Percentiles rank a stretch among this genome's conserved stretches.
Evolutionary conservation across 2,329 filamentous ascomycete species (phyloP).

Genomic region (Aspergillus versicolor): DNA sequence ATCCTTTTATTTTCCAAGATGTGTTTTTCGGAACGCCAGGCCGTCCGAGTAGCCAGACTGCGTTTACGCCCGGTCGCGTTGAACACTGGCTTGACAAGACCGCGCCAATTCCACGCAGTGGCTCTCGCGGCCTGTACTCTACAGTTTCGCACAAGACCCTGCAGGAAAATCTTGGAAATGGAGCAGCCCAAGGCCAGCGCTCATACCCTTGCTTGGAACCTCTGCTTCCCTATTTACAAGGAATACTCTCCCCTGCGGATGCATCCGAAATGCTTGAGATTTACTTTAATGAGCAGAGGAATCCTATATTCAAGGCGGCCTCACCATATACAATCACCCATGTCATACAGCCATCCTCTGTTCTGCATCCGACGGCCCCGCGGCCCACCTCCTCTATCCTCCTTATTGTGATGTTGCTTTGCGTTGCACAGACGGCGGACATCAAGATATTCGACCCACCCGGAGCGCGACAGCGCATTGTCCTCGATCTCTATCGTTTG

Average conservation of each 20-base stretch:
- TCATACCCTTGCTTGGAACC: constrained; percentile 4
- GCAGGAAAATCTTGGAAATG: neutral
- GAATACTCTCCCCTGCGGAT: neutral
- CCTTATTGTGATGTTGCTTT: constrained; percentile 10
- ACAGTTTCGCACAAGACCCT: neutral
- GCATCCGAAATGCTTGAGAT: constrained; percentile 12
- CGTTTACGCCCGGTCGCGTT: constrained; percentile 1
- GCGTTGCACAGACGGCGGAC: constrained; percentile 9
- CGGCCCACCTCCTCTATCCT: constrained; percentile 8
- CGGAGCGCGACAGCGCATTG: constrained; percentile 6
- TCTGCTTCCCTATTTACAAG: constrained; percentile 1
- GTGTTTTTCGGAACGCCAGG: neutral
- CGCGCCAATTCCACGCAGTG: neutral
- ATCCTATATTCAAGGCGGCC: constrained; percentile 10
- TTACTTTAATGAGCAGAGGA: constrained; percentile 12
- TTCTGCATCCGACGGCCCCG: constrained; percentile 7
- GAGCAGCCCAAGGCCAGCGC: neutral
- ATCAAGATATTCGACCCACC: constrained; percentile 10
- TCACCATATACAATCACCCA: constrained; percentile 8
- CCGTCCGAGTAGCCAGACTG: neutral
- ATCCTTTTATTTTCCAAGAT: neutral
- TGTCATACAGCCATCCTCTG: constrained; percentile 5
- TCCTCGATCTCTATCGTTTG: constrained; percentile 9
- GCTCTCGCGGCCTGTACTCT: neutral
- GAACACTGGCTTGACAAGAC: constrained; percentile 9